Evolutionary conservation across 495 filamentous ascomycete species (phyloP).

Genomic region (Lophium mytilinum): DNA sequence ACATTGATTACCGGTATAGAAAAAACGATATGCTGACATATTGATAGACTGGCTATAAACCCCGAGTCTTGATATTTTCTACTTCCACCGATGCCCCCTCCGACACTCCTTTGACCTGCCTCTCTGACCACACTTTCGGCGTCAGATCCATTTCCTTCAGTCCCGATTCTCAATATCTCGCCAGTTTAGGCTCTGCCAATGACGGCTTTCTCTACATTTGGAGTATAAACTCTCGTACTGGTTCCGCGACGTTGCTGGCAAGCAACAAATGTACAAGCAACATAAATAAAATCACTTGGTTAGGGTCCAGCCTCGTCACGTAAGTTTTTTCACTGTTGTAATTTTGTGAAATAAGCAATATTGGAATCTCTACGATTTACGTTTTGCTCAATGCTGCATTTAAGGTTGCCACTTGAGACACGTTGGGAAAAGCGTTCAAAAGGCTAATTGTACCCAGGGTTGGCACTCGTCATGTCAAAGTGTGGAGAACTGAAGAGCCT

Average conservation of each 20-base stretch:
- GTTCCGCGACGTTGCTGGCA: slow-evolving; percentile 75
- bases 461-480: slow-evolving; percentile 85
- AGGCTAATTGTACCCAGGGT: slow-evolving; percentile 42
- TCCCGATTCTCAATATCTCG: slow-evolving; percentile 75
- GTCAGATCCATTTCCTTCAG: slow-evolving; percentile 86
- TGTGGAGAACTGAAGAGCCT: slow-evolving; percentile 74
- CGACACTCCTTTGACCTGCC: slow-evolving; percentile 73
- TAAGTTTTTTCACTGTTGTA: slow-evolving; percentile 30
- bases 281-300: slow-evolving; percentile 79
- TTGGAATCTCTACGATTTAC: too few species aligned
- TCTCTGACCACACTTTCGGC: slow-evolving; percentile 85
- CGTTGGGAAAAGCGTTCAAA: not conserved
- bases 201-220: slow-evolving; percentile 94
- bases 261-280: slow-evolving; percentile 89
- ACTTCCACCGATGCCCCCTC: slow-evolving; percentile 63
- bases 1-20: slow-evolving; percentile 11
- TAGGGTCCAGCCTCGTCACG: slow-evolving; percentile 63
- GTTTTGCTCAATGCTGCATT: not conserved
- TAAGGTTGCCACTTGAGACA: not conserved
- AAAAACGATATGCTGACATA: slow-evolving; percentile 16
- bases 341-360: too few species aligned
- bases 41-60: slow-evolving; percentile 74
- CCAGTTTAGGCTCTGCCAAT: slow-evolving; percentile 77
- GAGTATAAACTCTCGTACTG: slow-evolving; percentile 74
- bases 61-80: slow-evolving; percentile 82